phyloP scores from a whole-genome alignment of 139 green algal species.

The Raphidocelis subcapitata region DNA sequence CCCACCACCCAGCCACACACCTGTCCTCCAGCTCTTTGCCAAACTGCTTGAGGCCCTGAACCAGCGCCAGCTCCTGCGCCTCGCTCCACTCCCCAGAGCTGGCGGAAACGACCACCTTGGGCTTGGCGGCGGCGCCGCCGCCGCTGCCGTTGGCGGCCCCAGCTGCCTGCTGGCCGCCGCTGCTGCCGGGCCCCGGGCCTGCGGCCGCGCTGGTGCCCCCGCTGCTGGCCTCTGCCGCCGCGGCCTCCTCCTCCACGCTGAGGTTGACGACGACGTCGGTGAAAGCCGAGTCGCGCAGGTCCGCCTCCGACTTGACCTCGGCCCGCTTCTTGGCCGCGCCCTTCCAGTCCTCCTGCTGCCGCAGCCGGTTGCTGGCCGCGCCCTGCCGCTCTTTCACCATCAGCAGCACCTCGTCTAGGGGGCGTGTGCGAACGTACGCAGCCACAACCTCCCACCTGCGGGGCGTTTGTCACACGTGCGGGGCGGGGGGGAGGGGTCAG shows the following conservation, averaged over 20 bases:
- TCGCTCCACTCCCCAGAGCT: slow-evolving; percentile 66
- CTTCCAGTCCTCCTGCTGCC: slow-evolving; percentile 58
- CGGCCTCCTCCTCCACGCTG: slow-evolving; percentile 23
- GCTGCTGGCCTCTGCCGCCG: neutral
- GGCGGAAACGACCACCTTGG: slow-evolving; percentile 17
- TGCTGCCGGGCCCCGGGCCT: slow-evolving; percentile 11
- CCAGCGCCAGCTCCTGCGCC: slow-evolving; percentile 83
- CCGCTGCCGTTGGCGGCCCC: slow-evolving; percentile 20
- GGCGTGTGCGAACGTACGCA: slow-evolving; percentile 77
- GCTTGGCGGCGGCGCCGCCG: neutral
- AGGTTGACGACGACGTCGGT: slow-evolving; percentile 67
- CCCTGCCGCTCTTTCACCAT: slow-evolving; percentile 83
- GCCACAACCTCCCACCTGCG: slow-evolving; percentile 44
- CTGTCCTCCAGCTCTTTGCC: slow-evolving; percentile 71
- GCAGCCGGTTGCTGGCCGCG: slow-evolving; percentile 40
- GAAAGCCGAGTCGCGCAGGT: slow-evolving; percentile 56
- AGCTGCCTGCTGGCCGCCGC: slow-evolving; percentile 5
- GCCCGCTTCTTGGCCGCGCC: slow-evolving; percentile 57
- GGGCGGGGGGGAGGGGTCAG: too few species aligned
- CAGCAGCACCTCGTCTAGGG: slow-evolving; percentile 80
- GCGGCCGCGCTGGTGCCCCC: slow-evolving; percentile 2
- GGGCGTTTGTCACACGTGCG: too few species aligned
- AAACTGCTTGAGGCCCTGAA: slow-evolving; percentile 90
- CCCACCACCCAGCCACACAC: too few species aligned
- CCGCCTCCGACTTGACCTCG: slow-evolving; percentile 45